These are phyloP conservation scores for Saturnispora sekii DNA, from an alignment of 805 yeast genomes.

Conservation along the genomic window DNA sequence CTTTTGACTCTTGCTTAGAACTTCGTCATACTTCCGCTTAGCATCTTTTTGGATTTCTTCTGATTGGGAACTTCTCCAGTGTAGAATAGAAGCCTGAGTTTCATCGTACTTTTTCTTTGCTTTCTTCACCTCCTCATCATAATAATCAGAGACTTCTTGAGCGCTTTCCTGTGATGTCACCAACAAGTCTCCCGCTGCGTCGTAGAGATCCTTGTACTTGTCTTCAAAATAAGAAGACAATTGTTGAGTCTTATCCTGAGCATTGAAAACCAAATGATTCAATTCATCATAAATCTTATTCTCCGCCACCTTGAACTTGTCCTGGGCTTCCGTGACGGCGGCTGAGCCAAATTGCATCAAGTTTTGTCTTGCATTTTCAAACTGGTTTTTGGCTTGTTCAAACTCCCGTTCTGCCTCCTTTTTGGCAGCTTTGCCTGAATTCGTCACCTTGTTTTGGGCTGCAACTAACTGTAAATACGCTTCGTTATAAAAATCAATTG, in stretches of 20 bases:
- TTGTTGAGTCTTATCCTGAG: slow-evolving; percentile 1
- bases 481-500: slow-evolving; percentile 16
- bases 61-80: slow-evolving; percentile 23
- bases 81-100: slow-evolving; percentile 22
- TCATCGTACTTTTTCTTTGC: slow-evolving; percentile 23
- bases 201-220: slow-evolving; percentile 9
- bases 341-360: slow-evolving; percentile 6
- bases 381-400: slow-evolving; percentile 27
- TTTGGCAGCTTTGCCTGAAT: slow-evolving; percentile 11
- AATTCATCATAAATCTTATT: slow-evolving; percentile 6
- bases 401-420: slow-evolving; percentile 2
- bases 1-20: slow-evolving; percentile 16
- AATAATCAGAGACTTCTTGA: slow-evolving; percentile 21
- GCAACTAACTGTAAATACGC: slow-evolving; percentile 23
- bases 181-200: slow-evolving; percentile 6
- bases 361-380: slow-evolving; percentile 11
- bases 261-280: slow-evolving; percentile 2
- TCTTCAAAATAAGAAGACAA: slow-evolving; percentile 2
- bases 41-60: slow-evolving; percentile 22
- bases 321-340: slow-evolving; percentile 2
- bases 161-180: slow-evolving; percentile 17
- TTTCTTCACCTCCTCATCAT: slow-evolving; percentile 16
- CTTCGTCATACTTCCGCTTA: slow-evolving; percentile 16
- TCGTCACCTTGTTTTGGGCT: slow-evolving; percentile 26
- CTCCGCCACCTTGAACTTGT: slow-evolving; percentile 3